phyloP scores from a whole-genome alignment of 1,284 basidiomycete genomes.

The Kwoniella shivajii region DNA sequence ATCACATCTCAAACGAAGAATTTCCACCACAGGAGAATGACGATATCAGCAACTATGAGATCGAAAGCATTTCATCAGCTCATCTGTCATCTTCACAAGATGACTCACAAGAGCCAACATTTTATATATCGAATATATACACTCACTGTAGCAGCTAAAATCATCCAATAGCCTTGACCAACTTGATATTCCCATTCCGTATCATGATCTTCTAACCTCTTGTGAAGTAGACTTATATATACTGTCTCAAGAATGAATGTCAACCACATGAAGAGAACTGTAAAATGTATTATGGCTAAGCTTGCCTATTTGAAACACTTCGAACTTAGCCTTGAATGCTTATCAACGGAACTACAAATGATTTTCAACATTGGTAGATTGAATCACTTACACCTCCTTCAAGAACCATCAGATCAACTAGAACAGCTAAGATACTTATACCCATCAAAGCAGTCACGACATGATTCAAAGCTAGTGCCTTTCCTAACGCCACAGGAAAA shows the following conservation, averaged over 20 bases:
- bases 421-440: background rate
- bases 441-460: slow-evolving; percentile 5
- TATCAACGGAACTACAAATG: background rate
- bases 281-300: background rate
- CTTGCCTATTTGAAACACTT: background rate
- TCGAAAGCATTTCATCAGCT: too few species aligned
- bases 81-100: too few species aligned
- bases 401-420: background rate
- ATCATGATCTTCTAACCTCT: background rate
- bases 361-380: background rate
- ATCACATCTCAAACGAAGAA: too few species aligned
- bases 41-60: too few species aligned
- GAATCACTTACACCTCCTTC: background rate
- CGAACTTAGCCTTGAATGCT: background rate
- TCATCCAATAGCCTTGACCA: slow-evolving; percentile 5
- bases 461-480: slow-evolving; percentile 7
- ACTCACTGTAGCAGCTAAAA: slow-evolving; percentile 3
- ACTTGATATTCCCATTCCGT: background rate
- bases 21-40: too few species aligned
- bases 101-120: too few species aligned
- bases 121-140: too few species aligned
- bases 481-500: slow-evolving; percentile 4
- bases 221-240: slow-evolving; percentile 3
- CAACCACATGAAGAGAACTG: slow-evolving; percentile 11
- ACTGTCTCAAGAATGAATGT: slow-evolving; percentile 7